Evolutionary conservation across 176 grass and related monocot genomes (phyloP).

Genomic region (Chrysopogon serrulatus): DNA sequence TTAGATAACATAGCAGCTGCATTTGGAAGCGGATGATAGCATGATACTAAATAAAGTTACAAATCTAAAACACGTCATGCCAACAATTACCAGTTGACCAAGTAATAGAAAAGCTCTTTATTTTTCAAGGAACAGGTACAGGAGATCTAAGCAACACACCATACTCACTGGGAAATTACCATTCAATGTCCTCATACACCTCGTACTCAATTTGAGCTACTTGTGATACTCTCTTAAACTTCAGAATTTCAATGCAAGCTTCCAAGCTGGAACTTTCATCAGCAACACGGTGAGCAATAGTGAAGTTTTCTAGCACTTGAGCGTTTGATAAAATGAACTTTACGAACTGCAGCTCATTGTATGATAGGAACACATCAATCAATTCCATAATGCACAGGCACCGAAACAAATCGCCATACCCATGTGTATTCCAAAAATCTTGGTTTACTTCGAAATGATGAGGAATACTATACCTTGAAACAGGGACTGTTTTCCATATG

Average conservation of each 20-base stretch:
- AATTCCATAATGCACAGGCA: neutral
- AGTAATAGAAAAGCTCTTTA: too few relatives aligned
- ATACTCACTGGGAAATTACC: neutral
- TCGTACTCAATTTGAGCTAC: neutral
- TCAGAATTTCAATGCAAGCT: neutral
- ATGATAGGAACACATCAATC: neutral
- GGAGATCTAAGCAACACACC: too few relatives aligned
- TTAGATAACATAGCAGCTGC: too few relatives aligned
- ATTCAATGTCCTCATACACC: neutral
- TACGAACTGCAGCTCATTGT: neutral
- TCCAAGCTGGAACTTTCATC: neutral
- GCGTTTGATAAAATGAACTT: neutral
- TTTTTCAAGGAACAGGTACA: too few relatives aligned
- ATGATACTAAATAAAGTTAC: too few relatives aligned
- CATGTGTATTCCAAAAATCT: neutral
- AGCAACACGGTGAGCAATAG: neutral
- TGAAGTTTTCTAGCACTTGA: neutral
- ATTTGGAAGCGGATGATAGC: too few relatives aligned
- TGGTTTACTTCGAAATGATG: neutral
- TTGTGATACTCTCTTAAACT: neutral
- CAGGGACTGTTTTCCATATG: neutral
- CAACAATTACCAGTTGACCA: neutral
- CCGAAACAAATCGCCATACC: neutral
- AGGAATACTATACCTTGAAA: neutral
- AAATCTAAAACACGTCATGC: too few relatives aligned